phyloP scores from a whole-genome alignment of 106 monocot genomes.

The Platanthera guangdongensis region DNA sequence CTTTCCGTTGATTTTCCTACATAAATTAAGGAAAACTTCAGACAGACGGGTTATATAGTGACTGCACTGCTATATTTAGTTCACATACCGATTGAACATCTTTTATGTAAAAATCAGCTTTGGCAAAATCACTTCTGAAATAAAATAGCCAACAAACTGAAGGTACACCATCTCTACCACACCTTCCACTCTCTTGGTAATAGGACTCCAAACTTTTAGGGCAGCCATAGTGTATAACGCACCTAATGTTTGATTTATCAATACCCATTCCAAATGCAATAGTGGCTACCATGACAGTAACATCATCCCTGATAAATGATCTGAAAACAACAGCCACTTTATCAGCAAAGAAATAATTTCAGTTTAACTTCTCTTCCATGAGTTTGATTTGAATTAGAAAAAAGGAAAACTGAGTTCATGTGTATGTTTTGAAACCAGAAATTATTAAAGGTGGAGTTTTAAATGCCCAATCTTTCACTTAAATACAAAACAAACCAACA shows the following conservation, averaged over 20 bases:
- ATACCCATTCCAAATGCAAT: constrained; percentile 99
- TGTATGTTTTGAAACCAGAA: background rate
- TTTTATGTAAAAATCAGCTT: constrained; percentile 88
- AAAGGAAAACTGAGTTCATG: background rate
- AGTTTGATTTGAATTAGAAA: background rate
- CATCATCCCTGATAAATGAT: constrained; percentile 83
- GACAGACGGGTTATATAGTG: background rate
- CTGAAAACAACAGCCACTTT: constrained; percentile 27
- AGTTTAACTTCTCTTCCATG: background rate
- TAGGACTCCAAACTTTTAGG: constrained; percentile 94
- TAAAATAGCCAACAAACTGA: constrained; percentile 95
- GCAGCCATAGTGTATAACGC: constrained; percentile 98
- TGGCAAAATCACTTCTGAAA: constrained; percentile 82
- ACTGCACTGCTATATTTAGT: background rate
- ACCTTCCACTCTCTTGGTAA: constrained; percentile 98
- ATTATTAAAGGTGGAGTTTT: background rate
- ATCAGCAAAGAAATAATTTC: background rate
- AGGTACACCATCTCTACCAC: constrained; percentile 90
- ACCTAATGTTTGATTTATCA: constrained; percentile 92
- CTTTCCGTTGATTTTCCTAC: constrained; percentile 71
- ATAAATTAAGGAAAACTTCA: constrained; percentile 1
- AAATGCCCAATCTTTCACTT: background rate
- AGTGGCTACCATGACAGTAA: constrained; percentile 92
- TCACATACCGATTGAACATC: constrained; percentile 62
- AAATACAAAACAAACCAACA: background rate